These are phyloP conservation scores for Gymnopus androsaceus DNA, from an alignment of 1,284 basidiomycete species.

Conservation along the genomic window DNA sequence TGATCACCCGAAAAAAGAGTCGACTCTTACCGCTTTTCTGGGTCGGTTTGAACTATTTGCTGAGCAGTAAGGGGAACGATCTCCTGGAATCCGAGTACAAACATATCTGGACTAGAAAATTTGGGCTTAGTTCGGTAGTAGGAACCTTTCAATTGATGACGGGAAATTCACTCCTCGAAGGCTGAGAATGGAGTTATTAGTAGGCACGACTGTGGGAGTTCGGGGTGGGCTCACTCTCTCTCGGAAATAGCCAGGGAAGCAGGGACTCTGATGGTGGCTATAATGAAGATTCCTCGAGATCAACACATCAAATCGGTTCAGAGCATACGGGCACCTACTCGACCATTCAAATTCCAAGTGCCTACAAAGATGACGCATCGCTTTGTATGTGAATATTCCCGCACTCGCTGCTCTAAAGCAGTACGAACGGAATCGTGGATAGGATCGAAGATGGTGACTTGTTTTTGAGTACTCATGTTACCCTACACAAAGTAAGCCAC, in stretches of 20 bases:
- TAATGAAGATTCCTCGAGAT: slow-evolving; percentile 18
- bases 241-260: slow-evolving; percentile 88
- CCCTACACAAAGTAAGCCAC: slow-evolving; percentile 75
- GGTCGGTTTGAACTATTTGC: slow-evolving; percentile 95
- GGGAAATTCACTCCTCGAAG: slow-evolving; percentile 55
- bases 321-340: slow-evolving; percentile 46
- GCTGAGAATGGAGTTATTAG: slow-evolving; percentile 35
- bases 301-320: slow-evolving; percentile 11
- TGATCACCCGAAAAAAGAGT: slow-evolving; percentile 3
- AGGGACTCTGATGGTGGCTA: slow-evolving; percentile 82
- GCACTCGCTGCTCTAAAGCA: slow-evolving; percentile 68
- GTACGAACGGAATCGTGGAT: slow-evolving; percentile 85
- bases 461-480: slow-evolving; percentile 84
- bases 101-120: slow-evolving; percentile 76
- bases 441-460: slow-evolving; percentile 93
- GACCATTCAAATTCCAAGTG: slow-evolving; percentile 96
- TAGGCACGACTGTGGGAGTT: neutral
- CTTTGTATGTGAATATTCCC: slow-evolving; percentile 85
- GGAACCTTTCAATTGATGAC: neutral
- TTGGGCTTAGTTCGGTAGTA: neutral
- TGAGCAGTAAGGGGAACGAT: slow-evolving; percentile 96
- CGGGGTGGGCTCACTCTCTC: slow-evolving; percentile 53
- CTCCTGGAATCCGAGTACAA: slow-evolving; percentile 95
- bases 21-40: slow-evolving; percentile 76
- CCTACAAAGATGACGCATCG: slow-evolving; percentile 81